Conservation (phyloP, 2,329 filamentous ascomycete species). For the Monilinia laxa region DNA sequence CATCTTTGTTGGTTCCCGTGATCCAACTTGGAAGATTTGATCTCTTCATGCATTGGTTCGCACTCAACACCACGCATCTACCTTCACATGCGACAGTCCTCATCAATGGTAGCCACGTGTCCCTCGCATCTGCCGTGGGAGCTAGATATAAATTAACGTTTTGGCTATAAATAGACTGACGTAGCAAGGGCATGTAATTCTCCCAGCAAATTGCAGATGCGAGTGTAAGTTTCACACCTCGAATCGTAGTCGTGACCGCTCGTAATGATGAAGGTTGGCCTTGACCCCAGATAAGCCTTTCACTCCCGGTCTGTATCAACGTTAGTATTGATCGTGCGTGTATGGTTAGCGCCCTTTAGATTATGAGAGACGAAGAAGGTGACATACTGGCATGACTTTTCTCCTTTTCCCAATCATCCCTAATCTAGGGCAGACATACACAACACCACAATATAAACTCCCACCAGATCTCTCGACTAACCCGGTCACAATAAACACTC, state of each 20-base stretch:
- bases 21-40: slow-evolving; percentile 60
- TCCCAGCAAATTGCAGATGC: slow-evolving; percentile 95
- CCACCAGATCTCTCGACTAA: slow-evolving; percentile 78
- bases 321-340: slow-evolving; percentile 19
- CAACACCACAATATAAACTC: slow-evolving; percentile 76
- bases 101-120: slow-evolving; percentile 82
- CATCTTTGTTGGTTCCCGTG: slow-evolving; percentile 35
- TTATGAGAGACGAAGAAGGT: neutral
- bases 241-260: slow-evolving; percentile 76
- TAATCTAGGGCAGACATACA: slow-evolving; percentile 75
- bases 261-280: slow-evolving; percentile 75
- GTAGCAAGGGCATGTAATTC: slow-evolving; percentile 88
- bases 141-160: slow-evolving; percentile 91
- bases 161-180: slow-evolving; percentile 81
- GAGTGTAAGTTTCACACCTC: slow-evolving; percentile 75
- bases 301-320: slow-evolving; percentile 61
- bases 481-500: slow-evolving; percentile 79
- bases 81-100: slow-evolving; percentile 79
- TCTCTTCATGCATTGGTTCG: slow-evolving; percentile 75
- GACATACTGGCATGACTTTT: slow-evolving; percentile 82
- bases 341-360: neutral
- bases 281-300: slow-evolving; percentile 86
- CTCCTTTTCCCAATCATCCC: slow-evolving; percentile 81
- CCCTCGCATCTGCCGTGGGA: slow-evolving; percentile 81
- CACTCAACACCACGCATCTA: slow-evolving; percentile 78